Evolutionary conservation across 2,329 filamentous ascomycete species (phyloP), one percentile per base, ranked within the genome.

Genomic region (Aspergillus sp.): DNA sequence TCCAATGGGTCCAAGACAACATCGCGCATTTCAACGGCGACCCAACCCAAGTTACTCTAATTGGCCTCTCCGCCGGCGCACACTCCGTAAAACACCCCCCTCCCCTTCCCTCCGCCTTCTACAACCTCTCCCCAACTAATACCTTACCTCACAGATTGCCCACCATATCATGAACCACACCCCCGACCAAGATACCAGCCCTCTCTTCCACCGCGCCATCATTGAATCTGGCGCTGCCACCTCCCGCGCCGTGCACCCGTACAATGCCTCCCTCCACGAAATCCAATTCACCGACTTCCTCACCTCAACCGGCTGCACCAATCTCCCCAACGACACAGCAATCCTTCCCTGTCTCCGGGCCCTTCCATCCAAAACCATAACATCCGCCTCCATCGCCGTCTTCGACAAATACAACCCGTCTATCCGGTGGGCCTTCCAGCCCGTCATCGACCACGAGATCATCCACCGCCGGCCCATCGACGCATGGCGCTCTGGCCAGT

Each of bases 391-490:
- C 45, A 76, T 72, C 9, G 70, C 67, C 2, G 73, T 82, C 0
- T 82, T 82, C 55, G 74, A 79, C 56, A 74, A 74, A 43, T 82
- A 81, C 62, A 81, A 81, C 38, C 76, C 79, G 0, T 80, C 78
- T 8, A 69, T 82, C 0, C 72, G 78, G 28, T 83, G 80, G 81
- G 80, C 89, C 0, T 91, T 90, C 76, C 89, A 91, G 67, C 89
- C 89, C 7, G 85, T 88, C 38, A 84, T 91, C 59, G 88, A 90
- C 68, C 82, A 83, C 4, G 81, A 84, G 12, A 72, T 88, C 13
- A 85, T 91, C 56, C 79, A 82, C 2, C 78, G 82, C 25, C 75
- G 83, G 10, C 88, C 89, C 3, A 79, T 89, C 12, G 77, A 81
- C n/a, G 80, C 82, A n/a, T 89, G 86, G 86, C 71, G 78, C 25